These are phyloP conservation scores for Kurtzmaniella quercitrusa DNA, from an alignment of 1,139 yeast genomes.

Conservation along the genomic window DNA sequence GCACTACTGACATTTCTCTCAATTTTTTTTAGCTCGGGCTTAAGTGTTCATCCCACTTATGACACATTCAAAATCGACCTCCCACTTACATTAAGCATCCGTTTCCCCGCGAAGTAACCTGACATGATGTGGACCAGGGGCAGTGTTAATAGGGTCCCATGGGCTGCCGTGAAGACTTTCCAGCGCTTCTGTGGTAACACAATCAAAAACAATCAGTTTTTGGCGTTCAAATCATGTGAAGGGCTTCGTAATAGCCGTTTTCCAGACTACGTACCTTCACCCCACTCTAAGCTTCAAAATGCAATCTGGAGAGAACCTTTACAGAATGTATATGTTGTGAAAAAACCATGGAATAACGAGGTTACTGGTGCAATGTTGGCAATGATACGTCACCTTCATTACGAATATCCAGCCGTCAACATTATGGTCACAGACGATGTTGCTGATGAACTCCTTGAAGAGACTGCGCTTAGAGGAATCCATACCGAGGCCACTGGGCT, in stretches of 20 bases:
- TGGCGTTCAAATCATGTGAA: conserved; percentile 12
- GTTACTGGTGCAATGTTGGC: conserved; percentile 66
- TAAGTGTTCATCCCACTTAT: no score
- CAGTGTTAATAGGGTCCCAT: not conserved
- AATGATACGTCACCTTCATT: conserved; percentile 55
- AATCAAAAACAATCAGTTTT: conserved; percentile 5
- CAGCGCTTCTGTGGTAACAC: not conserved
- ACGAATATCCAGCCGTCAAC: conserved; percentile 64
- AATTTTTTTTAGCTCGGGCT: no score
- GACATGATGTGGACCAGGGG: not conserved
- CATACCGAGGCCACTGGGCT: conserved; percentile 12
- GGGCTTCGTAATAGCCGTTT: conserved; percentile 12
- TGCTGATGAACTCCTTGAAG: conserved; percentile 62
- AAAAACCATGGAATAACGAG: conserved; percentile 73
- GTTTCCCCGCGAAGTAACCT: no score
- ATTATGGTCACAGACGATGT: conserved; percentile 74
- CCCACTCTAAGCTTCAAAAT: conserved; percentile 46
- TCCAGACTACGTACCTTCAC: conserved; percentile 42
- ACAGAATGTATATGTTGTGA: conserved; percentile 70
- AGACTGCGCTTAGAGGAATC: conserved; percentile 15
- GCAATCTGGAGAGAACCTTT: conserved; percentile 49
- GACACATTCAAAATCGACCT: no score
- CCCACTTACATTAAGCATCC: no score
- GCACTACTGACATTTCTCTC: no score
- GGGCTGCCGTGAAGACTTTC: not conserved